Evolutionary conservation across 306 rosid genomes (phyloP), one percentile per base, ranked within the genome.

Genomic region (Vigna trinervia): DNA sequence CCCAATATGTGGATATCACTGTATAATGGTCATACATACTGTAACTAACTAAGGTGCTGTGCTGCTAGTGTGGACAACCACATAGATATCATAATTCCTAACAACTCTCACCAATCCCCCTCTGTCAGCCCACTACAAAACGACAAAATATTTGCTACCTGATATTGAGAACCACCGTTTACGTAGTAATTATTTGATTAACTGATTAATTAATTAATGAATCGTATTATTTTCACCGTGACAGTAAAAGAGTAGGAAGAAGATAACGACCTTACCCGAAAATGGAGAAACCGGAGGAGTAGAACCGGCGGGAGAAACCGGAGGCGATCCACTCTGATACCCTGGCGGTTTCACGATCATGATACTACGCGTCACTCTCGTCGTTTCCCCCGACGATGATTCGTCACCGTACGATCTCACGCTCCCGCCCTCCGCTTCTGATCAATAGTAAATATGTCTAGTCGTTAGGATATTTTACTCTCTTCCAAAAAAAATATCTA

Each of bases 241-340:
- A 32, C 19, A 12, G 19, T 43, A 13, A 38, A 48, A 53, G 23
- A 28, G 46, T 14, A 23, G 11, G 20, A 17, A 43, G 45, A 17
- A 15, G 14, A 69, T 11, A 12, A 82, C 75, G 1, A 83, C 80
- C 92, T 82, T 73, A 95, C 97, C 97, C 5, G 97, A 88, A 74
- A 88, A 92, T 2, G 98, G 98, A 67, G 98, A 95, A 0, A 83
- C 77, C 20, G 98, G 97, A 13, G 98, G 91, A 5, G 96, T 92
- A 32, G 93, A 89, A 13, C 92, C 96, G 28, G 97, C 98, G 0
- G 98, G 97, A 1, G 98, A 94, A 11, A 76, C 78, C 54, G 96
- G 97, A 14, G 97, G 89, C 12, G 97, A 92, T 47, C 87, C 92
- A 75, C 78, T 84, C 82, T 85, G 91, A 74, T 87, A 83, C 0